Evolutionary conservation across 805 yeast genomes (phyloP).

Genomic region (Komagataella populi): DNA sequence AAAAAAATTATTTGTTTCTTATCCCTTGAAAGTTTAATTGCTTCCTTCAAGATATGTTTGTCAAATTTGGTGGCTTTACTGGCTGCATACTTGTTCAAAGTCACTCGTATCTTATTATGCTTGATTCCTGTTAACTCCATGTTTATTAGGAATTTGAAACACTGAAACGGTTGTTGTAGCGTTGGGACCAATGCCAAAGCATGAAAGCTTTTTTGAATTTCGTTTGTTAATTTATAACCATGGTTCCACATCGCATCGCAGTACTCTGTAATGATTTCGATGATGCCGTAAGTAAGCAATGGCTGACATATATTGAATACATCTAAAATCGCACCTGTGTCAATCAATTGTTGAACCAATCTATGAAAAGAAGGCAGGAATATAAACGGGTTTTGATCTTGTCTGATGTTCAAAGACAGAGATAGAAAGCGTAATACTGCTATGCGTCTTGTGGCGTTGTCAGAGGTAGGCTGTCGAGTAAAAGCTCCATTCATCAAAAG

Average conservation of each 20-base stretch:
- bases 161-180: constrained; percentile 8
- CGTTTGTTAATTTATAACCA: constrained; percentile 7
- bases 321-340: constrained; percentile 20
- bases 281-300: constrained; percentile 15
- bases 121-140: constrained; percentile 3
- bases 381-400: constrained; percentile 20
- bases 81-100: not conserved
- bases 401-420: constrained; percentile 17
- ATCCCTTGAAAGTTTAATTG: not conserved
- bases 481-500: constrained; percentile 6
- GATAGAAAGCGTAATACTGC: constrained; percentile 18
- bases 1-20: not conserved
- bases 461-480: constrained; percentile 4
- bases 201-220: constrained; percentile 11
- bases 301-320: constrained; percentile 11
- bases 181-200: constrained; percentile 18
- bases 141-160: constrained; percentile 8
- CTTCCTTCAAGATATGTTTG: not conserved
- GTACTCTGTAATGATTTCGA: constrained; percentile 29
- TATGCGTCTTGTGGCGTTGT: constrained; percentile 14
- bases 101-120: constrained; percentile 3
- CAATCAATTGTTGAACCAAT: constrained; percentile 25
- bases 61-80: not conserved
- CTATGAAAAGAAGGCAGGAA: constrained; percentile 23
- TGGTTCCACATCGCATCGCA: constrained; percentile 32